These are phyloP conservation scores for Euphorbia schlechtendalii DNA, from an alignment of 441 rosid genomes.

Conservation along the genomic window DNA sequence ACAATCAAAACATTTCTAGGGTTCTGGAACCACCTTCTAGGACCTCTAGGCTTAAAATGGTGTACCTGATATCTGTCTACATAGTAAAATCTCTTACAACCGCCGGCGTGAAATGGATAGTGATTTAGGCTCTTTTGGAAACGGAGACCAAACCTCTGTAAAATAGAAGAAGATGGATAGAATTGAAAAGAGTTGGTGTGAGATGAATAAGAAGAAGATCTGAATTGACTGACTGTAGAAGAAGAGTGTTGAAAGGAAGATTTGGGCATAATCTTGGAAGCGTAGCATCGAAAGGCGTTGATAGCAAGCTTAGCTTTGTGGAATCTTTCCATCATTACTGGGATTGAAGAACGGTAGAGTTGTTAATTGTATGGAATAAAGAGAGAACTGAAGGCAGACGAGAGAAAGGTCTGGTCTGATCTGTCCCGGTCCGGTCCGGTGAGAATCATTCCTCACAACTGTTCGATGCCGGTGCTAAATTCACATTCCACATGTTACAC, in stretches of 20 bases:
- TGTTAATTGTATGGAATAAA: too few relatives aligned
- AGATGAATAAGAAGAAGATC: slow-evolving; percentile 25
- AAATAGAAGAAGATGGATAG: slow-evolving; percentile 25
- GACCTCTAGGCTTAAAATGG: slow-evolving; percentile 77
- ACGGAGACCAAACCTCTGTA: slow-evolving; percentile 34
- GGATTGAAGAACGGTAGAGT: too few relatives aligned
- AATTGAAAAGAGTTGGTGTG: slow-evolving; percentile 32
- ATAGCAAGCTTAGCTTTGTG: slow-evolving; percentile 38
- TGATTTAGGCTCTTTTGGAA: slow-evolving; percentile 19
- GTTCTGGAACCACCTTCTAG: slow-evolving; percentile 54
- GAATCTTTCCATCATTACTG: slow-evolving; percentile 45
- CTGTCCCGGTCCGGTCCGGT: too few relatives aligned
- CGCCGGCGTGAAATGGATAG: slow-evolving; percentile 24
- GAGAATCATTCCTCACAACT: too few relatives aligned
- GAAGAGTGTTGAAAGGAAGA: slow-evolving; percentile 25
- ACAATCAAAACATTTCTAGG: slow-evolving; percentile 46
- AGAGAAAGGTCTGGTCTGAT: too few relatives aligned
- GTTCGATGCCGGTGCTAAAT: too few relatives aligned
- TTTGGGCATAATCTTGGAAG: slow-evolving; percentile 29
- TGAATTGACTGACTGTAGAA: slow-evolving; percentile 27
- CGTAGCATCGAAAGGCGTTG: slow-evolving; percentile 37
- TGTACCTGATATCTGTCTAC: slow-evolving; percentile 58
- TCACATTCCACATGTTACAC: too few relatives aligned
- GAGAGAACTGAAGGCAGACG: too few relatives aligned
- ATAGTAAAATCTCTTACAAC: slow-evolving; percentile 52